A percentile compares a stretch with the other conserved stretches of the same genome.
phyloP scores from a whole-genome alignment of 352 stramenopile species.

The Pythium brassicae region DNA sequence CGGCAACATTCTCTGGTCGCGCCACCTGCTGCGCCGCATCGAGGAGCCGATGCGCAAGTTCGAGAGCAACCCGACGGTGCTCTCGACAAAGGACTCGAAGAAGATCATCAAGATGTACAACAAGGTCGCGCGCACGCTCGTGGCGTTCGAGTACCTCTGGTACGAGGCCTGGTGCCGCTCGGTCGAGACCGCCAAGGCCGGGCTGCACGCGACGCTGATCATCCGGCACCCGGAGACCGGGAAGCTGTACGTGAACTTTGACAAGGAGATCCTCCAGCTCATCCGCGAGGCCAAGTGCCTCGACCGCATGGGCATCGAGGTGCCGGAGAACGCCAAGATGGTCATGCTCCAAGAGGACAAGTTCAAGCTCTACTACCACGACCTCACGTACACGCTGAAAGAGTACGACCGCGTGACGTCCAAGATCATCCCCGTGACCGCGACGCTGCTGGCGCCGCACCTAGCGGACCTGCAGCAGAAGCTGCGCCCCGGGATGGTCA shows the following conservation, averaged over 20 bases:
- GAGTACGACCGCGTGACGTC: slow-evolving; percentile 77
- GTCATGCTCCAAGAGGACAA: slow-evolving; percentile 86
- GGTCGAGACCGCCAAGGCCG: slow-evolving; percentile 71
- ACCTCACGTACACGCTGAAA: slow-evolving; percentile 72
- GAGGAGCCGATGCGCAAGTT: slow-evolving; percentile 88
- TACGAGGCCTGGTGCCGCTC: slow-evolving; percentile 85
- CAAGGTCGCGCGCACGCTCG: slow-evolving; percentile 84
- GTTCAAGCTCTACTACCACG: slow-evolving; percentile 85
- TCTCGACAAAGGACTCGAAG: slow-evolving; percentile 85
- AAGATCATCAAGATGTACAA: slow-evolving; percentile 92
- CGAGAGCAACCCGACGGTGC: slow-evolving; percentile 74
- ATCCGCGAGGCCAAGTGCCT: slow-evolving; percentile 85
- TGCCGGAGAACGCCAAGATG: slow-evolving; percentile 79
- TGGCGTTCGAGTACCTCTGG: slow-evolving; percentile 89
- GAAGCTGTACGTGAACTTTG: slow-evolving; percentile 87
- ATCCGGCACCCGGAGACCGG: slow-evolving; percentile 71
- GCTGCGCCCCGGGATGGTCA: slow-evolving; percentile 73
- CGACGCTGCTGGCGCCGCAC: slow-evolving; percentile 52
- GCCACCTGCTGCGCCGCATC: slow-evolving; percentile 81
- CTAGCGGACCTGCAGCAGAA: slow-evolving; percentile 74
- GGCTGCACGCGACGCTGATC: slow-evolving; percentile 79
- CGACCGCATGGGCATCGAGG: slow-evolving; percentile 76
- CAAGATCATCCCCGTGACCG: slow-evolving; percentile 71
- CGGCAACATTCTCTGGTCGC: slow-evolving; percentile 84
- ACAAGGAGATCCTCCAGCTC: slow-evolving; percentile 85